A percentile compares a stretch with the other conserved stretches of the same genome.
These are phyloP conservation scores for Colletotrichum magnum DNA, from an alignment of 2,329 filamentous ascomycete genomes.

Conservation along the genomic window DNA sequence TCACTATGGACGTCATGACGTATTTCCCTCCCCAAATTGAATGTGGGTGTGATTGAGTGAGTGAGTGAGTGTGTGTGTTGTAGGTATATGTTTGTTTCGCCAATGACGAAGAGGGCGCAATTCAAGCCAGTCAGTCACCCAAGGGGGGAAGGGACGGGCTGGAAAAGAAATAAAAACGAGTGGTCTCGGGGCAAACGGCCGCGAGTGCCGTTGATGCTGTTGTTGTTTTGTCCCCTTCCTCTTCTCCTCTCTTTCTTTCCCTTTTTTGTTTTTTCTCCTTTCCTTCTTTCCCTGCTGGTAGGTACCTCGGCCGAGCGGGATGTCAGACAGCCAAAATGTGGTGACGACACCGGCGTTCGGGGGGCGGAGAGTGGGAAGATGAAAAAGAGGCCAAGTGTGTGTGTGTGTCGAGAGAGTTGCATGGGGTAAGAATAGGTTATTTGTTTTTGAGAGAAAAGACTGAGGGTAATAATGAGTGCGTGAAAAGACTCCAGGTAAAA, in stretches of 20 bases:
- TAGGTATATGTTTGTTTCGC: constrained; percentile 32
- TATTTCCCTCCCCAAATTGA: constrained; percentile 38
- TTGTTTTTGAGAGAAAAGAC: constrained; percentile 5
- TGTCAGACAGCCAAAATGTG: neutral
- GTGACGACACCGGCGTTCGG: neutral
- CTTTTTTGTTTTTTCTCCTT: neutral
- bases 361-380: neutral
- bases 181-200: neutral
- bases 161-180: constrained; percentile 26
- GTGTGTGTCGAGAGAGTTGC: constrained; percentile 11
- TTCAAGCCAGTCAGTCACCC: constrained; percentile 21
- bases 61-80: no score
- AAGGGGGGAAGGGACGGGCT: constrained; percentile 19
- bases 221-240: neutral
- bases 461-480: constrained; percentile 5
- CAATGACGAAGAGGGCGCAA: constrained; percentile 31
- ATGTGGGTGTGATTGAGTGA: constrained; percentile 16
- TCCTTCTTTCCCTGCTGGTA: neutral
- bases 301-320: constrained; percentile 15
- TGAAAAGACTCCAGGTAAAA: neutral
- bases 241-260: neutral
- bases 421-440: constrained; percentile 33
- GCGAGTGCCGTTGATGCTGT: constrained; percentile 9
- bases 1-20: constrained; percentile 53
- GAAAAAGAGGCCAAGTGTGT: constrained; percentile 1